These are phyloP conservation scores for Monosporascus sp. DNA, from an alignment of 2,329 filamentous ascomycete species.

Conservation along the genomic window DNA sequence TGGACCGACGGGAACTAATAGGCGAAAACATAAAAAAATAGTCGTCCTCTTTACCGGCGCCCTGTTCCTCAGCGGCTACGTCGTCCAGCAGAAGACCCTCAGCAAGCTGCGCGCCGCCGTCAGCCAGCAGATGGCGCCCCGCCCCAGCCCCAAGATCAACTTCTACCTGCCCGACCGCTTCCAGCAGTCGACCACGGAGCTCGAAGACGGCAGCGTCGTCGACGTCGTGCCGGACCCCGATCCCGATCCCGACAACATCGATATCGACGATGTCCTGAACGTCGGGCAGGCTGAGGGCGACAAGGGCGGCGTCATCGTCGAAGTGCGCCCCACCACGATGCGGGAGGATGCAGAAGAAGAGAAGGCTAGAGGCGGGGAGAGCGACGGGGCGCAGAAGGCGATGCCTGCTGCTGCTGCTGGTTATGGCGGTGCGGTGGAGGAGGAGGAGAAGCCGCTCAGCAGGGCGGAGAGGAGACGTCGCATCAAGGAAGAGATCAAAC, in stretches of 20 bases:
- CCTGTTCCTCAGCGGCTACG: constrained; percentile 83
- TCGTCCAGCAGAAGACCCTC: constrained; percentile 81
- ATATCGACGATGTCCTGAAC: constrained; percentile 3
- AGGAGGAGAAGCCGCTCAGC: constrained; percentile 43
- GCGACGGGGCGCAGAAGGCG: constrained; percentile 3
- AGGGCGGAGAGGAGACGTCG: constrained; percentile 48
- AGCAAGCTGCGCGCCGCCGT: constrained; percentile 71
- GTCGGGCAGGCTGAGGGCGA: constrained; percentile 1
- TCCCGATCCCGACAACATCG: constrained; percentile 13
- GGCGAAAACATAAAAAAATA: constrained; percentile 20
- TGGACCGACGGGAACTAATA: not conserved
- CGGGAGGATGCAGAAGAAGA: constrained; percentile 13
- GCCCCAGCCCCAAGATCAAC: constrained; percentile 42
- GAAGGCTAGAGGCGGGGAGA: constrained; percentile 9
- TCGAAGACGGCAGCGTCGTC: constrained; percentile 41
- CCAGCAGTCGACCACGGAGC: constrained; percentile 37
- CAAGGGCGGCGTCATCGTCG: constrained; percentile 25
- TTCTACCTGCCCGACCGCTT: constrained; percentile 49
- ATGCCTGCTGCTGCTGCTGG: constrained; percentile 1
- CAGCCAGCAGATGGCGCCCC: constrained; percentile 39
- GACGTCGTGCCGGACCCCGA: constrained; percentile 29
- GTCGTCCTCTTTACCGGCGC: constrained; percentile 74
- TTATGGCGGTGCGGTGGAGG: constrained; percentile 25
- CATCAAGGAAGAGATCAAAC: constrained; percentile 54
- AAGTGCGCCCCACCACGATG: constrained; percentile 29